These are phyloP conservation scores for Favolaschia claudopus DNA, from an alignment of 768 basidiomycete species.

Conservation along the genomic window DNA sequence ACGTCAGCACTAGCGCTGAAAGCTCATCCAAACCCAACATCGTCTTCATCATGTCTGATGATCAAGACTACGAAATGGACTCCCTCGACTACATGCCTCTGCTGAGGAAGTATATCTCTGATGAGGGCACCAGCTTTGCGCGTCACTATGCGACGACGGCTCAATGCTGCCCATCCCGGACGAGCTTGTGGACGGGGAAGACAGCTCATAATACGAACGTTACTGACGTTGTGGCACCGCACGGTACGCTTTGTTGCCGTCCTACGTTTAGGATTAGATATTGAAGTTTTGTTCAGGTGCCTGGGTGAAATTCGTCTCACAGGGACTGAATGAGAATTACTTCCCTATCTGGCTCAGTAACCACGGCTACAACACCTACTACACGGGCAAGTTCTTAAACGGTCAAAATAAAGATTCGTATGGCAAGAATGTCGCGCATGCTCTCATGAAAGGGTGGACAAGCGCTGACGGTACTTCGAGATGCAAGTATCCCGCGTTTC, in stretches of 20 bases:
- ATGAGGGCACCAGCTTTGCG: background rate
- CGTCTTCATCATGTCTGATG: background rate
- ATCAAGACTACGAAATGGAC: background rate
- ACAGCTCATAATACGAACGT: slow-evolving; percentile 10
- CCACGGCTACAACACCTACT: slow-evolving; percentile 2
- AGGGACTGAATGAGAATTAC: background rate
- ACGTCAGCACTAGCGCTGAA: too few relatives aligned
- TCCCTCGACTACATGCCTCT: slow-evolving; percentile 1
- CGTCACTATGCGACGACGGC: slow-evolving; percentile 7
- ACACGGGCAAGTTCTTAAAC: slow-evolving; percentile 2
- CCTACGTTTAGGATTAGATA: background rate
- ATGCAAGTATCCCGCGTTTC: too few relatives aligned
- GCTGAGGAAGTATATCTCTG: background rate
- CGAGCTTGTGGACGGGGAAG: background rate
- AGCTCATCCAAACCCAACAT: too few relatives aligned
- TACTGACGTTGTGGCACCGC: background rate
- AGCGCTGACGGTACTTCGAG: too few relatives aligned
- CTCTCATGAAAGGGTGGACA: too few relatives aligned
- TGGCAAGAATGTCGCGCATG: too few relatives aligned
- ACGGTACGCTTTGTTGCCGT: background rate
- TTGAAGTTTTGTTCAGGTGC: background rate
- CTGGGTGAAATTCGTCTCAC: background rate
- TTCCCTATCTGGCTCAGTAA: background rate
- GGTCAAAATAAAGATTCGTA: too few relatives aligned
- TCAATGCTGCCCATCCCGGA: slow-evolving; percentile 1